Evolutionary conservation across 1,284 basidiomycete genomes (phyloP), one percentile per base, ranked within the genome.

Genomic region (Ustilago tritici): DNA sequence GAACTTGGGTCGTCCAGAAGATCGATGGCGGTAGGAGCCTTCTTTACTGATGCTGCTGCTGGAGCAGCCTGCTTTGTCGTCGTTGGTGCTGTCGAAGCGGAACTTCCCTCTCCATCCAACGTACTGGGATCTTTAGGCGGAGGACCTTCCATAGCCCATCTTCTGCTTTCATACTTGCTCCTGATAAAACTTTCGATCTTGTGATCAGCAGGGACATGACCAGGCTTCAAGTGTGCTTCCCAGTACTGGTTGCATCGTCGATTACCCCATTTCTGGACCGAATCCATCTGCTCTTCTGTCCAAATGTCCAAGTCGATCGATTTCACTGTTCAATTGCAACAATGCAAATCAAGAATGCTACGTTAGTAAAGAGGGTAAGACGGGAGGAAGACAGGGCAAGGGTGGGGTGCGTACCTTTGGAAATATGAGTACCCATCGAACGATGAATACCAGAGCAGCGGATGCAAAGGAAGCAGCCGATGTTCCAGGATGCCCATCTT

Each of bases 161-260:
- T 89, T 49, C 91, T 90, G 12, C 92, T 91, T 87, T 99, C 97
- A 86, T 99, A 99, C 87, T 99, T 99, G 54, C 94, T 96, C 52
- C 96, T 91, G 77, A 99, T 95, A 87, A 97, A 99, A 0, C 94
- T 95, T 70, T 99, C 96, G 88, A 99, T 95, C 90, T 98, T 98
- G 87, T 98, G 95, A 80, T 99, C 96, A 23, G 94, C 93, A 38
- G 96, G 96, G 40, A 93, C 85, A 86, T 99, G 97, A 0, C 97
- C 97, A 12, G 91, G 87, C 86, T 95, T 95, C 62, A 99, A 89
- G 88, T 98, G 95, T 4, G 94, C 93, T 86, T 99, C 97, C 96
- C 96, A 99, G 88, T 98, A 99, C 10, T 93, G 79, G 87, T 99
- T 99, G 10, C 94, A 95, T 10, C 92, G 90, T 67, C 89, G 89